Conservation (phyloP, 192 early-diverging fungal species). For the Coemansia sp. region DNA sequence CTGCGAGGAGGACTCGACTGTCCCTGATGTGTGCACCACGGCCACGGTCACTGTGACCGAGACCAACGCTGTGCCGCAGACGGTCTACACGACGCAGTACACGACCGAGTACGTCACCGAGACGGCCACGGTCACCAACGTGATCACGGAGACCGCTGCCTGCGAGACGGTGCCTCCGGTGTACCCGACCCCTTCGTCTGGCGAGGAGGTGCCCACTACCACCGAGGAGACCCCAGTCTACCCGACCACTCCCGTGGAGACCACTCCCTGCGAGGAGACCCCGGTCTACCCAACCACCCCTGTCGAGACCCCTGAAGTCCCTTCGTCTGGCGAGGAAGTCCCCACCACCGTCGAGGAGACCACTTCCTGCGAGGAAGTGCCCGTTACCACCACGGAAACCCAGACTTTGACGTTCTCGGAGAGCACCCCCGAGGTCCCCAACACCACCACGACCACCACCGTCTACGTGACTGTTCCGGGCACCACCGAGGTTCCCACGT, state of each 20-base stretch:
- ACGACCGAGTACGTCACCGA: constrained; percentile 28
- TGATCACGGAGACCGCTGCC: constrained; percentile 15
- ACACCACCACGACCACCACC: constrained; percentile 13
- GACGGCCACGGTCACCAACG: constrained; percentile 29
- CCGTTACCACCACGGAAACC: neutral
- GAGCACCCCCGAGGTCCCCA: constrained; percentile 4
- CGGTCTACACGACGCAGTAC: constrained; percentile 18
- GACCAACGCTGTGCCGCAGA: constrained; percentile 11
- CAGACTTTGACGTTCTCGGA: neutral
- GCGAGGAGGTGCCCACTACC: constrained; percentile 14
- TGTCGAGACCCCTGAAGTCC: neutral
- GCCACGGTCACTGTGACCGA: constrained; percentile 33
- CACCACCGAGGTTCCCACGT: constrained; percentile 2
- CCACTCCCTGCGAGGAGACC: neutral
- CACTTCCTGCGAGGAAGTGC: neutral
- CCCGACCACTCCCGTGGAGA: constrained; percentile 1
- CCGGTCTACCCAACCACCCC: constrained; percentile 3
- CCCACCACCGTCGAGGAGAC: neutral
- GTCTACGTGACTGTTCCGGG: constrained; percentile 16
- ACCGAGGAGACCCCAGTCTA: constrained; percentile 3
- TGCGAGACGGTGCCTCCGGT: constrained; percentile 11
- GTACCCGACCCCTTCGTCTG: neutral
- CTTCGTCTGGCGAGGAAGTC: neutral
- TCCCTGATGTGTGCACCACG: constrained; percentile 28
- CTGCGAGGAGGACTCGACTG: constrained; percentile 3